These are phyloP conservation scores for Pythium folliculosum DNA, from an alignment of 352 stramenopile genomes.

Conservation along the genomic window DNA sequence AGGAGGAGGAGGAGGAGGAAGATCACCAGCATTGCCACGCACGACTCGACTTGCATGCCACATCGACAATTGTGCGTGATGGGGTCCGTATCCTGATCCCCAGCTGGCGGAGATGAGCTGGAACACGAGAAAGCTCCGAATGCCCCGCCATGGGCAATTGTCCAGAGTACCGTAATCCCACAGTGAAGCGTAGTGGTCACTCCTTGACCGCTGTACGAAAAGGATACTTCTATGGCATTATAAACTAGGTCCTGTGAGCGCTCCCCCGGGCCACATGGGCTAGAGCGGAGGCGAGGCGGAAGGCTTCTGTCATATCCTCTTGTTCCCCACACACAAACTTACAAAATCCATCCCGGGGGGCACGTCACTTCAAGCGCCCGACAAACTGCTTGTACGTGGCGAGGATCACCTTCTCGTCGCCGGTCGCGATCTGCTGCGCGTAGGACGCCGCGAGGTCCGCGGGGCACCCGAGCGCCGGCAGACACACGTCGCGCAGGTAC, in stretches of 20 bases:
- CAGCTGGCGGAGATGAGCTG: background rate
- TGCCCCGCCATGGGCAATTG: background rate
- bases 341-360: background rate
- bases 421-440: constrained; percentile 54
- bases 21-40: background rate
- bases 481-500: constrained; percentile 64
- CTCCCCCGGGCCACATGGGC: background rate
- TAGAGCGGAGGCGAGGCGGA: too few species aligned
- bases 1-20: background rate
- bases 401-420: constrained; percentile 66
- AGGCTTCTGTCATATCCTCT: background rate
- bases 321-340: background rate
- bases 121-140: background rate
- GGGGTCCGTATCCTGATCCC: background rate
- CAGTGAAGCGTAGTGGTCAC: too few species aligned
- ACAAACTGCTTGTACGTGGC: constrained; percentile 70
- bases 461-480: constrained; percentile 62
- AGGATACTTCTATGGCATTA: constrained; percentile 3
- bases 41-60: background rate
- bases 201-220: too few species aligned
- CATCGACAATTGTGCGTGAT: background rate
- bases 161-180: background rate
- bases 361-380: constrained; percentile 41
- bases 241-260: background rate
- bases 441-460: constrained; percentile 60